Percentiles rank a stretch among this genome's conserved stretches.
Conservation (phyloP, 306 rosid genomes). For the Vigna unguiculata region DNA sequence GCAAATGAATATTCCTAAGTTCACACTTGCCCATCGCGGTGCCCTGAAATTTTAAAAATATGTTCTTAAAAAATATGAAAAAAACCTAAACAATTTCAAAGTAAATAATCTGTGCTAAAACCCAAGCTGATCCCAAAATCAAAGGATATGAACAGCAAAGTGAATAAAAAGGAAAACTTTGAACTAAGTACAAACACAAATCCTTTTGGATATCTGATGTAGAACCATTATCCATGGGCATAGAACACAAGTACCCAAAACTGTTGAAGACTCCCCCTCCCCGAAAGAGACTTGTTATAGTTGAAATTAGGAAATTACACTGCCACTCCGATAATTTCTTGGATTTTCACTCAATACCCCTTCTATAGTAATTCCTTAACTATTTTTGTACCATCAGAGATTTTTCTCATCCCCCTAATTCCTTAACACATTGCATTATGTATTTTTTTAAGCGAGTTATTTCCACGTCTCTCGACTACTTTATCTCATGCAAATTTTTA, state of each 20-base stretch:
- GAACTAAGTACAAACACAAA: background rate
- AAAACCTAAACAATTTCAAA: background rate
- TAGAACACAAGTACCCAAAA: background rate
- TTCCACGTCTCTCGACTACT: too few relatives aligned
- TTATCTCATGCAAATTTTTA: background rate
- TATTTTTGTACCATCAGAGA: too few relatives aligned
- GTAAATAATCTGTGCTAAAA: background rate
- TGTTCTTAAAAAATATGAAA: conserved; percentile 23
- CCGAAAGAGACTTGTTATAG: too few relatives aligned
- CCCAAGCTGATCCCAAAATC: background rate
- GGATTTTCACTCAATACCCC: too few relatives aligned
- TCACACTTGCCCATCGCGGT: conserved; percentile 98
- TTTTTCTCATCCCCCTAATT: too few relatives aligned
- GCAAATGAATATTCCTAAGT: conserved; percentile 92
- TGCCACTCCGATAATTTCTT: too few relatives aligned
- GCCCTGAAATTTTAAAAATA: conserved; percentile 63
- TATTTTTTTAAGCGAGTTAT: too few relatives aligned
- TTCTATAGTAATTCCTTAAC: too few relatives aligned
- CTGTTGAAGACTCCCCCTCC: too few relatives aligned
- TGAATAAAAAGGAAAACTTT: conserved; percentile 20
- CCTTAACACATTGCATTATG: too few relatives aligned
- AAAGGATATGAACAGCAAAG: conserved; percentile 21
- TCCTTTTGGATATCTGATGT: background rate
- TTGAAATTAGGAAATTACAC: too few relatives aligned
- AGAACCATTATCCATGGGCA: conserved; percentile 8